Evolutionary conservation across 2,329 filamentous ascomycete species (phyloP).

Genomic region (Scortechinia acanthostroma): DNA sequence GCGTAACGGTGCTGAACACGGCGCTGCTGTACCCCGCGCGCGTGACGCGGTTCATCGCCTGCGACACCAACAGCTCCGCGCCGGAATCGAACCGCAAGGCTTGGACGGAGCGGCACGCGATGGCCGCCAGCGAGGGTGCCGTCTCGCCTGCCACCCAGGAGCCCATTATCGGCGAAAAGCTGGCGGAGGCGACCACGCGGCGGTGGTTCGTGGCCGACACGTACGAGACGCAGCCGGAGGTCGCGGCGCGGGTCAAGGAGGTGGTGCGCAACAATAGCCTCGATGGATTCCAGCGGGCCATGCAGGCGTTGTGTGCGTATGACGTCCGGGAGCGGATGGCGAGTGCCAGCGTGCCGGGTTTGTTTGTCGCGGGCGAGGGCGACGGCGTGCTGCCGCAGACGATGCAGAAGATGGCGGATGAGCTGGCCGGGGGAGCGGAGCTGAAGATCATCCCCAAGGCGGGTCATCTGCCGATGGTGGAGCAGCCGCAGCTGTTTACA

Average conservation of each 20-base stretch:
- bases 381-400: conserved; percentile 56
- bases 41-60: conserved; percentile 58
- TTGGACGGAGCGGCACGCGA: conserved; percentile 69
- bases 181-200: conserved; percentile 66
- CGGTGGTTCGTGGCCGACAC: conserved; percentile 70
- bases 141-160: conserved; percentile 31
- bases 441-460: conserved; percentile 62
- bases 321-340: conserved; percentile 52
- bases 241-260: conserved; percentile 49
- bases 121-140: conserved; percentile 50
- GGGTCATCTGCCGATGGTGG: conserved; percentile 80
- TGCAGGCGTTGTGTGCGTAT: conserved; percentile 67
- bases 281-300: conserved; percentile 60
- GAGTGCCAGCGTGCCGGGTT: conserved; percentile 43
- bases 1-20: conserved; percentile 69
- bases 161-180: conserved; percentile 47
- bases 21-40: conserved; percentile 58
- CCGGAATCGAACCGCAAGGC: conserved; percentile 70
- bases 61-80: conserved; percentile 71
- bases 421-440: conserved; percentile 54
- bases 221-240: conserved; percentile 31
- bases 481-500: conserved; percentile 64
- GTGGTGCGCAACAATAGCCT: conserved; percentile 68
- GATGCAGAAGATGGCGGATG: conserved; percentile 73
- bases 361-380: conserved; percentile 66